A percentile compares a stretch with the other conserved stretches of the same genome.
Conservation (phyloP, 352 stramenopile species). For the Paralagenidium karlingii region DNA sequence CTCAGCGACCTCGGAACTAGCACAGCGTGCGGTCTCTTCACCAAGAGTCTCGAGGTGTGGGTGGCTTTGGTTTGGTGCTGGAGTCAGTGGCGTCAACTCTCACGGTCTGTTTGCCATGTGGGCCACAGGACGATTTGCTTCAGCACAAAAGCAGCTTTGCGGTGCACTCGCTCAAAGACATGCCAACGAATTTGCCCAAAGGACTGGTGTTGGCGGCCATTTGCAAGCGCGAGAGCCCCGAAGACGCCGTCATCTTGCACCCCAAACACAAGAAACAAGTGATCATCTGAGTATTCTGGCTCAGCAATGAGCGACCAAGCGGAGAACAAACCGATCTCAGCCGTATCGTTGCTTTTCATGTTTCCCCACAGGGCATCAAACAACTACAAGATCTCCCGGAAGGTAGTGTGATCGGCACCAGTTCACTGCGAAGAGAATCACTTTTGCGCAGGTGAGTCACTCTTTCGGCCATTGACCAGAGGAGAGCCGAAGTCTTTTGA, state of each 20-base stretch:
- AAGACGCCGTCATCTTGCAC: constrained; percentile 75
- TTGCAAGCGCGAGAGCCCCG: constrained; percentile 67
- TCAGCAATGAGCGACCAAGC: background rate
- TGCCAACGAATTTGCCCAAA: constrained; percentile 68
- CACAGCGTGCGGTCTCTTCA: constrained; percentile 71
- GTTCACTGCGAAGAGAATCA: constrained; percentile 69
- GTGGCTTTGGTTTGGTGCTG: background rate
- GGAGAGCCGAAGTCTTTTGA: too few species aligned
- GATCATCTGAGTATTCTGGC: too few species aligned
- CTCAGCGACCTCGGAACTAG: constrained; percentile 59
- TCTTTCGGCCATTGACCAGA: too few species aligned
- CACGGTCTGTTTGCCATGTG: background rate
- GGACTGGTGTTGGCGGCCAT: constrained; percentile 74
- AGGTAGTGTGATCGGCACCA: constrained; percentile 70
- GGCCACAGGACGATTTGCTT: constrained; percentile 41
- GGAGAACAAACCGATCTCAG: background rate
- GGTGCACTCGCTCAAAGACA: constrained; percentile 85
- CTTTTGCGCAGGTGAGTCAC: constrained; percentile 21
- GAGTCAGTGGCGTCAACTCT: background rate
- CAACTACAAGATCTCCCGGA: constrained; percentile 43
- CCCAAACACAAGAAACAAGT: constrained; percentile 67
- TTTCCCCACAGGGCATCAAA: constrained; percentile 15
- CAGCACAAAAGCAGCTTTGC: constrained; percentile 55
- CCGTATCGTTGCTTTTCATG: background rate
- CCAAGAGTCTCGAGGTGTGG: constrained; percentile 76